These are phyloP conservation scores for Huntiella abstrusa DNA, from an alignment of 2,329 filamentous ascomycete genomes.

Conservation along the genomic window DNA sequence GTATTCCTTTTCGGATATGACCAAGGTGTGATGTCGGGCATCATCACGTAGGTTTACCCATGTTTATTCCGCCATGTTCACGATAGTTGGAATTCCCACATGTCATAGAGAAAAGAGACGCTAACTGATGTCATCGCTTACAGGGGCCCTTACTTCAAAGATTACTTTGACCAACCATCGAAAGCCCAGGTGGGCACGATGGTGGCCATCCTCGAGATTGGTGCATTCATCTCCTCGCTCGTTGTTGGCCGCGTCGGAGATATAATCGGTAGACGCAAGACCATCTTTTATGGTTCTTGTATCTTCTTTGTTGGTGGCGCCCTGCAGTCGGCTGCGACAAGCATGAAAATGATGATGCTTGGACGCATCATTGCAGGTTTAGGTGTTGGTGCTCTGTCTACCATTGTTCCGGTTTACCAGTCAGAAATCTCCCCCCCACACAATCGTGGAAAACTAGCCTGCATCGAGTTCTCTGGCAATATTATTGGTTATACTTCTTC, in stretches of 20 bases:
- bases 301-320: constrained; percentile 75
- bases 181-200: constrained; percentile 83
- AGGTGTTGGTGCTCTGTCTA: constrained; percentile 73
- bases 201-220: constrained; percentile 90
- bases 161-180: constrained; percentile 82
- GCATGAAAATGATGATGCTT: constrained; percentile 77
- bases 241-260: constrained; percentile 78
- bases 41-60: constrained; percentile 36
- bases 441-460: constrained; percentile 85
- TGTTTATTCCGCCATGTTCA: background rate
- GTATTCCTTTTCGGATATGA: constrained; percentile 84
- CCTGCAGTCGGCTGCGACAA: constrained; percentile 61
- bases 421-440: constrained; percentile 93
- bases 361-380: constrained; percentile 72
- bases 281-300: constrained; percentile 82
- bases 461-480: constrained; percentile 96
- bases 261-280: constrained; percentile 70
- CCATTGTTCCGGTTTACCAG: constrained; percentile 85
- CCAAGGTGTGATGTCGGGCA: constrained; percentile 71
- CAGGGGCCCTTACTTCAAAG: constrained; percentile 71
- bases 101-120: background rate
- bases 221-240: constrained; percentile 78
- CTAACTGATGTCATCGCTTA: constrained; percentile 13
- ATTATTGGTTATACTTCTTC: constrained; percentile 90
- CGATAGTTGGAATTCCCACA: background rate